Conservation (phyloP, 257 asterid species). For the Fraxinus pennsylvanica region DNA sequence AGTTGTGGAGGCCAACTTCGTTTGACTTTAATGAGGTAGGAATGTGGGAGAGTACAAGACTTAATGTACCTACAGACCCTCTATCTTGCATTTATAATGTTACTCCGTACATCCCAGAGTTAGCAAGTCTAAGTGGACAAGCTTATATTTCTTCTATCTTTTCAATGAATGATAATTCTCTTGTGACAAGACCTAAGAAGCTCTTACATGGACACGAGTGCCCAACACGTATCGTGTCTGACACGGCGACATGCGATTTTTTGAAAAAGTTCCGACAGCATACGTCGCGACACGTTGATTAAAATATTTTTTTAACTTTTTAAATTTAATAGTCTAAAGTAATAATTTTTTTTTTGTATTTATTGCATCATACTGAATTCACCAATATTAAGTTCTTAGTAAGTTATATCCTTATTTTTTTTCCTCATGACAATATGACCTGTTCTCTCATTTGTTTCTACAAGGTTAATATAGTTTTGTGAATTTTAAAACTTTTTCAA, state of each 20-base stretch:
- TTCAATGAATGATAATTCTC: background rate
- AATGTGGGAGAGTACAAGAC: background rate
- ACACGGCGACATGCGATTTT: too few relatives aligned
- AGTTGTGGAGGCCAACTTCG: background rate
- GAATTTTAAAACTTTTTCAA: background rate
- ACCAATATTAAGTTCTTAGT: constrained; percentile 77
- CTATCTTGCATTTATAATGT: background rate
- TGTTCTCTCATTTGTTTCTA: background rate
- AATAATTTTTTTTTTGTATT: too few relatives aligned
- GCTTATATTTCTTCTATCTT: constrained; percentile 7
- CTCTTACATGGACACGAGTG: too few relatives aligned
- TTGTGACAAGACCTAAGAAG: background rate
- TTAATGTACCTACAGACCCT: background rate
- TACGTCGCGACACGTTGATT: too few relatives aligned
- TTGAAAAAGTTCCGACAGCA: too few relatives aligned
- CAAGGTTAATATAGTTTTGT: background rate
- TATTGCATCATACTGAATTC: constrained; percentile 44
- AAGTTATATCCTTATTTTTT: constrained; percentile 20
- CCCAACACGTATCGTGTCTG: too few relatives aligned
- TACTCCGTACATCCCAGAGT: constrained; percentile 3
- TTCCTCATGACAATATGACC: constrained; percentile 8
- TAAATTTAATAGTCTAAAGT: too few relatives aligned
- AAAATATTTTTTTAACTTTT: too few relatives aligned
- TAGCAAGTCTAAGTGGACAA: background rate
- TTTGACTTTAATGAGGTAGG: background rate